phyloP scores from a whole-genome alignment of 2,329 filamentous ascomycete species.

The Diaporthe capsici region DNA sequence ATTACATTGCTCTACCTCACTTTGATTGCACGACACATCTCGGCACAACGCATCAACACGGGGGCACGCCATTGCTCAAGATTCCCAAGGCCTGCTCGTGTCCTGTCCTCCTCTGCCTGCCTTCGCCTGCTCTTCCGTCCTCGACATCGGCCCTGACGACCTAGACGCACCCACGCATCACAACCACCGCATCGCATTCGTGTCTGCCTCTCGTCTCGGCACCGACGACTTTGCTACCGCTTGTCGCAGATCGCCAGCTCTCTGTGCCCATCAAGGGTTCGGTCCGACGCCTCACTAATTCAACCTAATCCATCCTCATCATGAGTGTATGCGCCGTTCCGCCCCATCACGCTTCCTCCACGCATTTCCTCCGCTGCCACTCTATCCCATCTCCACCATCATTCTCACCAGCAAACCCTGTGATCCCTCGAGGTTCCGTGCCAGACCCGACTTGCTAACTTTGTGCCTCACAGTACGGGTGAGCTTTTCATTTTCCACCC shows the following conservation, averaged over 20 bases:
- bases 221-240: background rate
- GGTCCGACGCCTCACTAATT: conserved; percentile 29
- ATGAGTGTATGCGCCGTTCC: conserved; percentile 66
- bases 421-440: background rate
- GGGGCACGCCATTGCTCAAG: background rate
- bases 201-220: background rate
- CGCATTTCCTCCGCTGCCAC: too few species aligned
- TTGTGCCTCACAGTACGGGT: conserved; percentile 68
- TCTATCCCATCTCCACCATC: background rate
- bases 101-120: background rate
- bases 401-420: too few species aligned
- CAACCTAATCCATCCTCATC: conserved; percentile 46
- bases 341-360: conserved; percentile 19
- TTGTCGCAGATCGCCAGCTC: conserved; percentile 13
- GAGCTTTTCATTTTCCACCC: conserved; percentile 50
- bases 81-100: background rate
- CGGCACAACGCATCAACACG: background rate
- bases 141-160: background rate
- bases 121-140: background rate
- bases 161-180: background rate
- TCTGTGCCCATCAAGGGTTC: conserved; percentile 3
- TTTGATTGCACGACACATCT: background rate
- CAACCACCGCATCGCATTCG: background rate
- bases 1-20: background rate
- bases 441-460: conserved; percentile 50